Evolutionary conservation across 2,329 filamentous ascomycete genomes (phyloP), one percentile per base, ranked within the genome.

Genomic region (Colletotrichum sp.): DNA sequence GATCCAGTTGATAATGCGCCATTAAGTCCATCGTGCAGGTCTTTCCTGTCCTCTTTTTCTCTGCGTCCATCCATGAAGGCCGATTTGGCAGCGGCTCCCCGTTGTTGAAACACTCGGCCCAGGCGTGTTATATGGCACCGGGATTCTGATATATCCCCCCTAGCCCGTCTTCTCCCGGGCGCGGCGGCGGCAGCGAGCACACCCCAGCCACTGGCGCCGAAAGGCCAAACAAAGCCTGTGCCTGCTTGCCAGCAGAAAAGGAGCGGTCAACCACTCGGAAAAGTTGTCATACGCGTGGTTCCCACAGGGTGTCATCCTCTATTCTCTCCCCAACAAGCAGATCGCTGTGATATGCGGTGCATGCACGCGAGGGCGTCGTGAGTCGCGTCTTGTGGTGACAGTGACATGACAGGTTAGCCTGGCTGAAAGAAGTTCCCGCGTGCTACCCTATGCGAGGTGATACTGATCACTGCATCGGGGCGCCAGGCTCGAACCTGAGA

Each of bases 41-140:
- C 34, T 43, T 55, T 27, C 28, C 60, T 56, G 28, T 65, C 10
- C 5, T 32, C 58, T 34, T 32, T 62, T 36, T 15, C 25, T 48
- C 62, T 28, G 64, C 30, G 55, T 67, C 73, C 55, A 64, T 39
- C 73, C 55, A 64, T n/a, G 28, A 55, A 61, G 25, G 56, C 30
- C 32, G 56, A 25, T 58, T 36, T 73, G 68, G 34, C 62, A 75
- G 69, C 69, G 39, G 32, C 73, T 68, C 39, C n/a, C 67, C 39
- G 30, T 27, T 71, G 56, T 75, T 75, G 73, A 75, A 75, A 75
- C 73, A 67, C 62, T 75, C 61, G 69, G 68, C 30, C 69, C 55
- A 67, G 69, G 55, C 58, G 43, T 43, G 62, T 75, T 55, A 72
- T 75, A 75, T 43, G 69, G 34, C 56, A 27, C 56, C 22, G 58